Percentiles rank a stretch among this genome's conserved stretches.
These are phyloP conservation scores for Acanthochlamys bracteata DNA, from an alignment of 106 monocot species.

Conservation along the genomic window DNA sequence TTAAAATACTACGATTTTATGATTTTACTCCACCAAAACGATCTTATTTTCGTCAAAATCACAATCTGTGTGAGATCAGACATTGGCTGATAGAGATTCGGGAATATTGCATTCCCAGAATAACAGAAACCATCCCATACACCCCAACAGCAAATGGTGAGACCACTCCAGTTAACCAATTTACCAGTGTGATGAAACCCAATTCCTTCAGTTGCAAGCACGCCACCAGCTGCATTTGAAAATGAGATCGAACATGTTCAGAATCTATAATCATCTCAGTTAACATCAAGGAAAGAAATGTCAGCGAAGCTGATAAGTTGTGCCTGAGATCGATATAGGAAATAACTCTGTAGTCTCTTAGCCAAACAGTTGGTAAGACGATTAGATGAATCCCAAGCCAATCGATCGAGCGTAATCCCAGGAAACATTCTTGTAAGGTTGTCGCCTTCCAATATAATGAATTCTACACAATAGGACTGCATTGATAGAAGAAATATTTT, in stretches of 20 bases:
- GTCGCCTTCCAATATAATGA: conserved; percentile 92
- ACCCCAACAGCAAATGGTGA: conserved; percentile 86
- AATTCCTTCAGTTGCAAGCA: conserved; percentile 41
- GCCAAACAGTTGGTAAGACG: conserved; percentile 79
- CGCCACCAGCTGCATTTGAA: conserved; percentile 66
- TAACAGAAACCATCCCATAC: conserved; percentile 95
- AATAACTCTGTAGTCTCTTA: conserved; percentile 68
- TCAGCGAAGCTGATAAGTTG: neutral
- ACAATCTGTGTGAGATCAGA: no score
- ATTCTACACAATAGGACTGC: conserved; percentile 97
- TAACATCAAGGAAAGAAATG: conserved; percentile 1
- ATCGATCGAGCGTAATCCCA: conserved; percentile 37
- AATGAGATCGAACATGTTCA: neutral
- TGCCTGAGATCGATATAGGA: conserved; percentile 91
- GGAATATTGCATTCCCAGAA: conserved; percentile 90
- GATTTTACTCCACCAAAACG: no score
- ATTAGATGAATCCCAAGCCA: conserved; percentile 55
- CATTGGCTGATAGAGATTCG: conserved; percentile 96
- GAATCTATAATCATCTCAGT: neutral
- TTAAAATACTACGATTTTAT: no score
- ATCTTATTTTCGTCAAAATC: no score
- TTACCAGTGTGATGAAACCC: conserved; percentile 60
- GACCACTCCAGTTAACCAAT: conserved; percentile 61
- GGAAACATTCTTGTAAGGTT: conserved; percentile 82
- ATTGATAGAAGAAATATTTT: conserved; percentile 11